Evolutionary conservation across 2,329 filamentous ascomycete genomes (phyloP).

Genomic region (Trichoderma guizhouense): DNA sequence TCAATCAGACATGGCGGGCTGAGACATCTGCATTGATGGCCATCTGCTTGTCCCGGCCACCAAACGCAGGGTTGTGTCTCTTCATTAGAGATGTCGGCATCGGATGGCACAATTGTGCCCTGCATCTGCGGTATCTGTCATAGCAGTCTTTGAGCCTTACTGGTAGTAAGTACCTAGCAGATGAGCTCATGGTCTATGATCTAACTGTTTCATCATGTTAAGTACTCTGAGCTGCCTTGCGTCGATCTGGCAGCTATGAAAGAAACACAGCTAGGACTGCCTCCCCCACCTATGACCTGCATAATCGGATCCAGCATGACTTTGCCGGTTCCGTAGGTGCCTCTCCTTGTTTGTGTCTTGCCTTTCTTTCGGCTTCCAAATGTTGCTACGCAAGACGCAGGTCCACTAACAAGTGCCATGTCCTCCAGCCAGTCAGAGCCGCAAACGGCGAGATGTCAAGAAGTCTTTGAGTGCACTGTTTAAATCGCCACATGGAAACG

Average conservation of each 20-base stretch:
- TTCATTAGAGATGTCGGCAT: not conserved
- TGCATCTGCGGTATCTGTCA: not conserved
- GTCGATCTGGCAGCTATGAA: not conserved
- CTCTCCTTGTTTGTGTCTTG: not conserved
- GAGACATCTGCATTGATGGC: not conserved
- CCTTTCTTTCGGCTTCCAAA: conserved; percentile 17
- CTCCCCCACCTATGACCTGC: conserved; percentile 7
- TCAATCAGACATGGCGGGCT: not conserved
- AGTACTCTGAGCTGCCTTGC: not conserved
- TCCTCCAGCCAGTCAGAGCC: conserved; percentile 14
- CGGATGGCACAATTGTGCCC: not conserved
- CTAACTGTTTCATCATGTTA: not conserved
- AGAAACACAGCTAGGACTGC: not conserved
- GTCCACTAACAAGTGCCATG: conserved; percentile 12
- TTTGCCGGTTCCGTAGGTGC: not conserved
- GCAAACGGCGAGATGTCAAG: conserved; percentile 7
- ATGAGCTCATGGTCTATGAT: not conserved
- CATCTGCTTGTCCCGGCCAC: not conserved
- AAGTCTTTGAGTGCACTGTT: not conserved
- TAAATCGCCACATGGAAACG: conserved; percentile 9
- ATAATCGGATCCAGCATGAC: conserved; percentile 1
- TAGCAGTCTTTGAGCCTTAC: not conserved
- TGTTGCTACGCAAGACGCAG: conserved; percentile 11
- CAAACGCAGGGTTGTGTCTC: not conserved
- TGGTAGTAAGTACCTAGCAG: not conserved